Evolutionary conservation across 108 stramenopile genomes (phyloP), one percentile per base, ranked within the genome.

Genomic region (Stephanodiscus minutulus): DNA sequence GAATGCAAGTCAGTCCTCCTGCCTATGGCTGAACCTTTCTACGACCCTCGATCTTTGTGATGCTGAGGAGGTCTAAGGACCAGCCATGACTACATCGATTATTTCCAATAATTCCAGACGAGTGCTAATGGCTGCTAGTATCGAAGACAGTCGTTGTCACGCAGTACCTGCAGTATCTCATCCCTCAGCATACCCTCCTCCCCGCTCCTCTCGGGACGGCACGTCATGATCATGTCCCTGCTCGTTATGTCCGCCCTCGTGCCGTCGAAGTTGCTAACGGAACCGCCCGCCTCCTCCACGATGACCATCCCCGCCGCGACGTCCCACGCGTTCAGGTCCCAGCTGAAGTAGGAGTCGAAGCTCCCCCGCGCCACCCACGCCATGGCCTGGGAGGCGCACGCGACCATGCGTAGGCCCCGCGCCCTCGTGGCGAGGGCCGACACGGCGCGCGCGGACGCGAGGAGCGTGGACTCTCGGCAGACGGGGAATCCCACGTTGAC

Each of bases 321-420:
- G 66, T 93, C 92, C 92, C 92, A 93, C 7, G 77, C 85, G 64
- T 85, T 88, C 75, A 93, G 81, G 77, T 93, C 92, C 77, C 90
- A 93, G 18, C 84, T 82, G 75, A 90, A 84, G 62, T 91, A 93
- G n/a, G 85, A 73, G 18, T 84, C 85, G 50, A 93, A 75, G 60
- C 88, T 82, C 2, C 82, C 77, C 64, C 91, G 90, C 7, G 92
- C 92, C 4, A 93, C 88, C 92, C 92, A 93, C 3, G 89, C 89
- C 55, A 93, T 81, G 78, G 88, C 84, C 27, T 91, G 79, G 5
- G 92, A 88, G 2, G 92, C 92, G 50, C 82, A 88, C 44, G 89
- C 92, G 28, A 91, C 59, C 90, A 93, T 93, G 27, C 92, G 86
- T 54, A 93, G 65, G 7, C 89, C 88, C 53, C 88, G 68, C 0